Base-by-base conservation (phyloP, 2,329 filamentous ascomycete species). In the Exophiala aquamarina region DNA sequence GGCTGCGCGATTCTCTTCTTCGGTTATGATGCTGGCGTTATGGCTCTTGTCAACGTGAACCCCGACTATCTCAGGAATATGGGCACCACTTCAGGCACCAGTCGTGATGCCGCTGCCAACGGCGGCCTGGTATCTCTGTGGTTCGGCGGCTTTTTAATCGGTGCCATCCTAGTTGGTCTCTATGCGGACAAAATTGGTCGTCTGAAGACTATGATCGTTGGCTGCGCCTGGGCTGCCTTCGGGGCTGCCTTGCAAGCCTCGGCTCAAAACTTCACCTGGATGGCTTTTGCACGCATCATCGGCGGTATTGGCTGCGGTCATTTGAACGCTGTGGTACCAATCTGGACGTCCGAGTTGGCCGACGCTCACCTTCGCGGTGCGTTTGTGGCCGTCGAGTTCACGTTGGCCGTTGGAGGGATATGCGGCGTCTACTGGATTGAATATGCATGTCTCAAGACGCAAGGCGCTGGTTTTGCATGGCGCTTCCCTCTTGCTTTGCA, bases 381-480 rank as follows among this genome's bases (percentile, higher is more conserved):
- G 38, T 86, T 86, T 53, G 80, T 88, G 47, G 81, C 83, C 8
- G 82, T 86, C 44, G 84, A 88, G 58, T 88, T 89, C 53, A 87
- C 83, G 0, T 65, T 87, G 7, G 89, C 88, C 60, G 87, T 87
- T 50, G 51, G 61, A 20, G 60, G 59, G 14, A 41, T 61, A 20
- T 56, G 61, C 20, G 54, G 61, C 20, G 58, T 58, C 3, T 61
- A 64, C 45, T 65, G 61, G 61, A 49, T 65, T 19, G 60, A 65
- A 23, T 66, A 61, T 33, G 62, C 61, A 11, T 81, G 86, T 38
- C n/a, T n/a, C n/a, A 84, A 84, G 58, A 82, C 79, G 0, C 85
- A 80, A 59, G 76, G 82, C 53, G 75, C 83, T 46, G 72, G 74
- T 26, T 77, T 86, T 58, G 75, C 77, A 32, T 86, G 83, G 82